A percentile compares a stretch with the other conserved stretches of the same genome.
These are phyloP conservation scores for Ceratocystis smalleyi DNA, from an alignment of 2,329 filamentous ascomycete genomes.

Conservation along the genomic window DNA sequence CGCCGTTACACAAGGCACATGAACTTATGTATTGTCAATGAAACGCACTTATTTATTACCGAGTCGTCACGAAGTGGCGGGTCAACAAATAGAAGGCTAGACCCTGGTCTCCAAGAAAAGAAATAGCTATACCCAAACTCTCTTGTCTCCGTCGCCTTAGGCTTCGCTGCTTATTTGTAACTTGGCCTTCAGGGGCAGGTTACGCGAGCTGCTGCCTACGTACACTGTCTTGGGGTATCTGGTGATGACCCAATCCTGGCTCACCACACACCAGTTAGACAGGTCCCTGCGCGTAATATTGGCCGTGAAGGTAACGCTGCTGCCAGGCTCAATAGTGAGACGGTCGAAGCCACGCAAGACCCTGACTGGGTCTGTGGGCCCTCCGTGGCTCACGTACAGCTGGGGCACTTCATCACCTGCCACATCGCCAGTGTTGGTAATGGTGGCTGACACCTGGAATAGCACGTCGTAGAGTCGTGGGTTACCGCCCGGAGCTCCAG, in stretches of 20 bases:
- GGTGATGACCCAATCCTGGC: slow-evolving; percentile 72
- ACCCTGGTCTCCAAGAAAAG: not conserved
- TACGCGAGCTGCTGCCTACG: slow-evolving; percentile 40
- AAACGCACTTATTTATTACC: not conserved
- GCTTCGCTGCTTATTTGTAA: slow-evolving; percentile 16
- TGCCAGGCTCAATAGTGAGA: slow-evolving; percentile 52
- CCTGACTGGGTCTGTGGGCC: slow-evolving; percentile 49
- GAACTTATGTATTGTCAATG: not conserved
- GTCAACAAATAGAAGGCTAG: not conserved
- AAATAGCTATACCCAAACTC: not conserved
- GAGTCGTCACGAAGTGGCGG: not conserved
- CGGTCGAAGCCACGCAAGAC: slow-evolving; percentile 71
- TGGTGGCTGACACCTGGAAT: slow-evolving; percentile 49
- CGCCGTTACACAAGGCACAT: not conserved
- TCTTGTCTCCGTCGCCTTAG: not conserved
- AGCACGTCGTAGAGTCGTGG: slow-evolving; percentile 50
- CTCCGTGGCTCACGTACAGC: slow-evolving; percentile 68
- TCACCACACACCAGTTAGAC: slow-evolving; percentile 65
- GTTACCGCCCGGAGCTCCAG: slow-evolving; percentile 47
- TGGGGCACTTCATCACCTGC: slow-evolving; percentile 59
- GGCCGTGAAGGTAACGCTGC: slow-evolving; percentile 48
- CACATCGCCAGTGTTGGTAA: slow-evolving; percentile 54
- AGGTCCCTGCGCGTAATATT: slow-evolving; percentile 65
- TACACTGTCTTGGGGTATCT: slow-evolving; percentile 36
- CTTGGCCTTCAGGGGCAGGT: slow-evolving; percentile 33